Percentiles rank a stretch among this genome's conserved stretches.
phyloP scores from a whole-genome alignment of 208 protist genomes.

The Trypanosoma mega region DNA sequence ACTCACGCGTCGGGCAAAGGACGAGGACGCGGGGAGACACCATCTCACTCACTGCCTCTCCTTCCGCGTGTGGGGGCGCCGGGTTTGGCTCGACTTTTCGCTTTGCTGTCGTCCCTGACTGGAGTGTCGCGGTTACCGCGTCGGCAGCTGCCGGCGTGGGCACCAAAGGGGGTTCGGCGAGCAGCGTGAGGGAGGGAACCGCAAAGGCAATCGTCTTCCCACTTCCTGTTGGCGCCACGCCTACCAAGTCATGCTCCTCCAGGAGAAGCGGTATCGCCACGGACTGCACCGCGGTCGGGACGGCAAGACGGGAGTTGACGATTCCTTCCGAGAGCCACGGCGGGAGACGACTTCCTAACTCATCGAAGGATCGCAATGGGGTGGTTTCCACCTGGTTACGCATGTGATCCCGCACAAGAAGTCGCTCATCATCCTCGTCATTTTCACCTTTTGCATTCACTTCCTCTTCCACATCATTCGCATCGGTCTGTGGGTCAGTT shows the following conservation, averaged over 20 bases:
- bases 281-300: constrained; percentile 83
- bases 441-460: constrained; percentile 35
- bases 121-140: too few relatives aligned
- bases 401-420: constrained; percentile 51
- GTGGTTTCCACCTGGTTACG: constrained; percentile 34
- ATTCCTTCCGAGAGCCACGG: constrained; percentile 40
- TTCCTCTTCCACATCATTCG: constrained; percentile 25
- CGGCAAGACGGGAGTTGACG: constrained; percentile 31
- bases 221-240: constrained; percentile 92
- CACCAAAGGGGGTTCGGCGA: constrained; percentile 6
- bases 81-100: neutral
- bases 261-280: constrained; percentile 80
- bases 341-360: constrained; percentile 49
- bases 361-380: constrained; percentile 46
- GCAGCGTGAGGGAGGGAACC: constrained; percentile 78
- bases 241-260: constrained; percentile 91
- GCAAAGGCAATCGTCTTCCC: constrained; percentile 97
- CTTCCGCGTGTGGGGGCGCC: too few relatives aligned
- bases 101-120: constrained; percentile 27
- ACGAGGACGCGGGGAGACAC: constrained; percentile 89
- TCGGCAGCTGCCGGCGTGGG: neutral
- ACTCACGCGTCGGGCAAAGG: constrained; percentile 96
- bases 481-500: constrained; percentile 31
- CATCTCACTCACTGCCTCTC: neutral
- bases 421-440: constrained; percentile 52